Conservation (phyloP, 2,329 filamentous ascomycete species). For the Metarhizium sp. region DNA sequence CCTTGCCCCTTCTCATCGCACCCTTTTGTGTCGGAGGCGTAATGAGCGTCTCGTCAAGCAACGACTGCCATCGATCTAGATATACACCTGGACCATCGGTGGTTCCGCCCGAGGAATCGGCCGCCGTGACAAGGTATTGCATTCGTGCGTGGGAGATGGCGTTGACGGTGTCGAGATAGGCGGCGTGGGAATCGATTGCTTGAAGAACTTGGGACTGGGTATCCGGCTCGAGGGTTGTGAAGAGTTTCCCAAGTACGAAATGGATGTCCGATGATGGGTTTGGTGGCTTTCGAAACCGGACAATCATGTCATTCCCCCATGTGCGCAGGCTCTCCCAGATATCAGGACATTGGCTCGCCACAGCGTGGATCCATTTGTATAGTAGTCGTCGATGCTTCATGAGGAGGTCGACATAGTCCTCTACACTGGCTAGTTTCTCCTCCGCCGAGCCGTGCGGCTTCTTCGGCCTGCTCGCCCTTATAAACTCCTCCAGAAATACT, state of each 20-base stretch:
- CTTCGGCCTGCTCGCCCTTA: slow-evolving; percentile 46
- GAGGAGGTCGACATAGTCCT: slow-evolving; percentile 62
- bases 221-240: slow-evolving; percentile 33
- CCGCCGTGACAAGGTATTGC: slow-evolving; percentile 42
- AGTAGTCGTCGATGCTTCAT: slow-evolving; percentile 52
- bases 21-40: slow-evolving; percentile 49
- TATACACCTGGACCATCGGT: slow-evolving; percentile 61
- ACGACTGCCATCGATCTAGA: slow-evolving; percentile 60
- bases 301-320: slow-evolving; percentile 50
- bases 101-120: slow-evolving; percentile 18
- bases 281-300: slow-evolving; percentile 38
- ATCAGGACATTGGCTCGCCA: slow-evolving; percentile 58
- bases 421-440: slow-evolving; percentile 45
- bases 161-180: slow-evolving; percentile 49
- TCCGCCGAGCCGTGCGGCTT: slow-evolving; percentile 12
- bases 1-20: slow-evolving; percentile 41
- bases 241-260: slow-evolving; percentile 30
- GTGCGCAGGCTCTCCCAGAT: slow-evolving; percentile 49
- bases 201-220: slow-evolving; percentile 36
- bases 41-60: slow-evolving; percentile 61
- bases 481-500: slow-evolving; percentile 60
- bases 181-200: slow-evolving; percentile 49
- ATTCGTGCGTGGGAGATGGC: slow-evolving; percentile 44
- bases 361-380: slow-evolving; percentile 63
- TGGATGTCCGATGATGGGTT: slow-evolving; percentile 22